These are phyloP conservation scores for Heliosperma pusillum DNA, from an alignment of 148 eudicot genomes.

Conservation along the genomic window DNA sequence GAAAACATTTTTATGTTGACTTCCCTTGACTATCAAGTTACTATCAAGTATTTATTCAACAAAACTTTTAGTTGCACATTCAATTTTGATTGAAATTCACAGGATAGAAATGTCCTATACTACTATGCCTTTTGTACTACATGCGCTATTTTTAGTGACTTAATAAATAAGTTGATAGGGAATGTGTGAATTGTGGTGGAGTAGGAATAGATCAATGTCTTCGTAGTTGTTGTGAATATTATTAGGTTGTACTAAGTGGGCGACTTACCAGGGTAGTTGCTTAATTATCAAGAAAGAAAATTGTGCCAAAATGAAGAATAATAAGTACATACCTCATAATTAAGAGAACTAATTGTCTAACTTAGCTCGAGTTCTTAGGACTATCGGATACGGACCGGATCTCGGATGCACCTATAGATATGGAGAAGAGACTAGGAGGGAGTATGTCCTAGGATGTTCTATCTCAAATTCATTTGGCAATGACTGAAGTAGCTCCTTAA, in stretches of 20 bases:
- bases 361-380: no score
- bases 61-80: neutral
- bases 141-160: neutral
- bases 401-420: no score
- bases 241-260: neutral
- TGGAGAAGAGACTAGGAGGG: no score
- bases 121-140: neutral
- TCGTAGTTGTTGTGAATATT: neutral
- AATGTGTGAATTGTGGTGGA: neutral
- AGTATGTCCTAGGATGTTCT: no score
- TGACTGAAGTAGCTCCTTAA: no score
- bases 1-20: no score
- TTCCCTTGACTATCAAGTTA: no score
- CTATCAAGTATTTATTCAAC: no score
- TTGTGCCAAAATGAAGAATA: neutral
- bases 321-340: neutral
- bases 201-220: slow-evolving; percentile 8
- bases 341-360: neutral
- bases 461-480: no score
- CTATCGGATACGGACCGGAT: no score
- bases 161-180: slow-evolving; percentile 11
- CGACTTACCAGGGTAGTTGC: neutral
- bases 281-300: neutral
- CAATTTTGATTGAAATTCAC: neutral
- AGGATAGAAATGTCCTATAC: neutral